phyloP scores from a whole-genome alignment of 352 stramenopile species.

The Phytophthora sp. region DNA sequence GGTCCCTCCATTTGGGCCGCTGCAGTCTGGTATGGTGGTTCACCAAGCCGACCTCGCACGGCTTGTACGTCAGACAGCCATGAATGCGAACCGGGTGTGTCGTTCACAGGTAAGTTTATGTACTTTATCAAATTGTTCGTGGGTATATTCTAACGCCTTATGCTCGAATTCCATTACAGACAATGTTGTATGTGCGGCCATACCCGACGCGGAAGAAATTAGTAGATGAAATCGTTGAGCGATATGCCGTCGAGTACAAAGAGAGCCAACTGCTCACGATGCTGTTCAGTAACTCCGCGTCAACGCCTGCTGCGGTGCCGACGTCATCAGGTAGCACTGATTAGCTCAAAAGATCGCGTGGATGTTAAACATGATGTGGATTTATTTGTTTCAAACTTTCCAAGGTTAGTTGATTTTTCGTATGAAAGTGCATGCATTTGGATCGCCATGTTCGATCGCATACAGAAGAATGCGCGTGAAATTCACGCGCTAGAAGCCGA shows the following conservation, averaged over 20 bases:
- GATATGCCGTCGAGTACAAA: conserved; percentile 87
- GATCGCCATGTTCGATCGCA: too few relatives aligned
- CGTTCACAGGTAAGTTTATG: conserved; percentile 62
- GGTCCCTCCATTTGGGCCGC: conserved; percentile 75
- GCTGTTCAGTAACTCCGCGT: conserved; percentile 61
- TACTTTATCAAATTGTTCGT: not conserved
- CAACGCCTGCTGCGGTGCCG: conserved; percentile 17
- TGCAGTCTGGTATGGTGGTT: conserved; percentile 87
- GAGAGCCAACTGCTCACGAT: conserved; percentile 84
- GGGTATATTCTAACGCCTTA: not conserved
- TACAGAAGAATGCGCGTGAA: too few relatives aligned
- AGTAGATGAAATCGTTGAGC: conserved; percentile 88
- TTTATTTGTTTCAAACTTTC: not conserved
- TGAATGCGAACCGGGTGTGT: conserved; percentile 90
- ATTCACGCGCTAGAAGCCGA: not conserved
- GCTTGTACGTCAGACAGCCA: conserved; percentile 85
- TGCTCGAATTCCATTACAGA: conserved; percentile 48
- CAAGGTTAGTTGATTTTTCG: too few relatives aligned
- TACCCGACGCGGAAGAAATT: conserved; percentile 90
- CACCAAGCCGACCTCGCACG: conserved; percentile 67
- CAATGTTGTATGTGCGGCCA: conserved; percentile 81
- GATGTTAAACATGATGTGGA: conserved; percentile 9
- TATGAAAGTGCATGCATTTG: too few relatives aligned
- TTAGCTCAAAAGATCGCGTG: conserved; percentile 17
- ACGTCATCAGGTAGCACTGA: conserved; percentile 19